These are phyloP conservation scores for Wickerhamomyces bovis DNA, from an alignment of 805 yeast genomes.

Conservation along the genomic window DNA sequence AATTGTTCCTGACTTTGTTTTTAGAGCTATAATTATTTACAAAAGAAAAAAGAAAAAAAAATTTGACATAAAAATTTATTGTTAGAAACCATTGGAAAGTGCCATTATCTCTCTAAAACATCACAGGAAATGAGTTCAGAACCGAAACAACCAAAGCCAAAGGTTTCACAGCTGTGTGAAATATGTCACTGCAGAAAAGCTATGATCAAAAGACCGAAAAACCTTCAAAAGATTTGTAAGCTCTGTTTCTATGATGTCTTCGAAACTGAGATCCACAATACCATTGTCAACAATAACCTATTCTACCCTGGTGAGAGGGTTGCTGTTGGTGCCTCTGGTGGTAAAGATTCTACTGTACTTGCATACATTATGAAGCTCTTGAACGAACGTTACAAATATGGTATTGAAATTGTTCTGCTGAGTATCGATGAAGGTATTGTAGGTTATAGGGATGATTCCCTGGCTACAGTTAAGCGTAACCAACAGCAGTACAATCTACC, in stretches of 20 bases:
- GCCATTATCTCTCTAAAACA: too few species aligned
- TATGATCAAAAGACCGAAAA: slow-evolving; percentile 86
- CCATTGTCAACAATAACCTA: slow-evolving; percentile 63
- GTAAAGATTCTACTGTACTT: slow-evolving; percentile 93
- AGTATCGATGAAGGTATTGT: slow-evolving; percentile 95
- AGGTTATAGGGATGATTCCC: slow-evolving; percentile 94
- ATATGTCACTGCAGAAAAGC: slow-evolving; percentile 80
- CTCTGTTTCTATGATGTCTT: slow-evolving; percentile 85
- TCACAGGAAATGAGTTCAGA: neutral
- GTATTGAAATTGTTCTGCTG: slow-evolving; percentile 73
- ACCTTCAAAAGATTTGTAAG: slow-evolving; percentile 83
- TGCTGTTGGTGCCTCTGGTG: slow-evolving; percentile 98
- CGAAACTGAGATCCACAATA: slow-evolving; percentile 92
- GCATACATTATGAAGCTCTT: slow-evolving; percentile 83
- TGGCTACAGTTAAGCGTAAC: slow-evolving; percentile 94
- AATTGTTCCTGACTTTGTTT: too few species aligned
- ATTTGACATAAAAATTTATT: too few species aligned
- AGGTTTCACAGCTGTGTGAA: slow-evolving; percentile 59
- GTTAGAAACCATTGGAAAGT: too few species aligned
- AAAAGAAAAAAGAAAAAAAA: too few species aligned
- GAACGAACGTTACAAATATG: slow-evolving; percentile 85
- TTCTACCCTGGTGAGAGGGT: slow-evolving; percentile 79
- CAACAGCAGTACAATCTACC: slow-evolving; percentile 80
- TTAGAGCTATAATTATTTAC: too few species aligned
- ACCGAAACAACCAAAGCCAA: slow-evolving; percentile 15